These are phyloP conservation scores for Spizellomyces sp. DNA, from an alignment of 192 early-diverging fungal genomes.

Conservation along the genomic window DNA sequence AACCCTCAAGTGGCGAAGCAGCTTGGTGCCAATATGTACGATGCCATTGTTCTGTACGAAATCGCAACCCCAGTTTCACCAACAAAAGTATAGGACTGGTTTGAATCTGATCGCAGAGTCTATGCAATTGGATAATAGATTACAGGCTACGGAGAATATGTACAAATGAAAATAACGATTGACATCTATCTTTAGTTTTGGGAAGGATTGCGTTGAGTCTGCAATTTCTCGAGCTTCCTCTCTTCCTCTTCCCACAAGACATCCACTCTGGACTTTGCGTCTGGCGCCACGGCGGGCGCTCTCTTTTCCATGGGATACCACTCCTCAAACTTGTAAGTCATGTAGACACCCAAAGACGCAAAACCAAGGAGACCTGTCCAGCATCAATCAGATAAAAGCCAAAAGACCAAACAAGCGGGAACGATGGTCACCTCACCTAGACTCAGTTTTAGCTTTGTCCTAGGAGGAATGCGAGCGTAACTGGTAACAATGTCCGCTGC, in stretches of 20 bases:
- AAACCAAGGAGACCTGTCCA: not conserved
- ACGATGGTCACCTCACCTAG: not conserved
- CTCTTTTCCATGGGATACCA: conserved; percentile 1
- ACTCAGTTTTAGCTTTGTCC: not conserved
- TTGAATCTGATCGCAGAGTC: too few relatives aligned
- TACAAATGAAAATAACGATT: too few relatives aligned
- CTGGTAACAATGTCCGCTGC: not conserved
- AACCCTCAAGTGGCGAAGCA: conserved; percentile 69
- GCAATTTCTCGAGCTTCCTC: not conserved
- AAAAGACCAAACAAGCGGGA: not conserved
- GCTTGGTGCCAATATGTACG: conserved; percentile 71
- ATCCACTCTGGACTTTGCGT: conserved; percentile 7
- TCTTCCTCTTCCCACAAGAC: conserved; percentile 12
- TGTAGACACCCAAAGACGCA: not conserved
- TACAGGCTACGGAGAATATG: too few relatives aligned
- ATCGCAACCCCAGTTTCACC: too few relatives aligned
- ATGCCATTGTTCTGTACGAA: conserved; percentile 59
- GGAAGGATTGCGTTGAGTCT: not conserved
- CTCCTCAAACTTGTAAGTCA: conserved; percentile 8
- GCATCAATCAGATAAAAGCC: not conserved
- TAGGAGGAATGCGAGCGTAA: not conserved
- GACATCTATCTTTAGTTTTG: too few relatives aligned
- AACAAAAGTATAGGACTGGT: too few relatives aligned
- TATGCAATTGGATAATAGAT: too few relatives aligned
- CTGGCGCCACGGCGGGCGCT: not conserved